A percentile compares a stretch with the other conserved stretches of the same genome.
phyloP scores from a whole-genome alignment of 2,329 filamentous ascomycete genomes.

The Phialophora chinensis region DNA sequence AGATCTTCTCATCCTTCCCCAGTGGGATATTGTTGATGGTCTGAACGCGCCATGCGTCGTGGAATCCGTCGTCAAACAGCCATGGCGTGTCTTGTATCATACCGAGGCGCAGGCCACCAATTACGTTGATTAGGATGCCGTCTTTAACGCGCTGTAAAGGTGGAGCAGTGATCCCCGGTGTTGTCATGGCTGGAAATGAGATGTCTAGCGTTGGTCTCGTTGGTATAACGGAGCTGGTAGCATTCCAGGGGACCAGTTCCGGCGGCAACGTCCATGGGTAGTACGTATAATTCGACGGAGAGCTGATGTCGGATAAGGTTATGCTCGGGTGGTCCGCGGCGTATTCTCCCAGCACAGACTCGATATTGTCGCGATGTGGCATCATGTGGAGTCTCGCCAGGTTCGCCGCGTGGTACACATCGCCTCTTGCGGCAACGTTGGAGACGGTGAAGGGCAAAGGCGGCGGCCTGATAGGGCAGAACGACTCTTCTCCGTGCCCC shows the following conservation, averaged over 20 bases:
- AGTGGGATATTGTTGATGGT: slow-evolving; percentile 81
- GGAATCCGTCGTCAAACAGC: slow-evolving; percentile 35
- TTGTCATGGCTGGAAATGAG: slow-evolving; percentile 65
- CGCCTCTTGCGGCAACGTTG: slow-evolving; percentile 75
- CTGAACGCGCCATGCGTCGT: slow-evolving; percentile 64
- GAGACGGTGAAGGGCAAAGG: slow-evolving; percentile 74
- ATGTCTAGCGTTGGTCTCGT: slow-evolving; percentile 74
- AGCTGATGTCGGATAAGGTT: slow-evolving; percentile 60
- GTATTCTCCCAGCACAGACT: slow-evolving; percentile 62
- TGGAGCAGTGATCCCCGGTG: slow-evolving; percentile 54
- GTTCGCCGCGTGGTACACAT: slow-evolving; percentile 87
- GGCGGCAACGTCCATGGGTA: slow-evolving; percentile 92
- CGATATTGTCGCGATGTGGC: slow-evolving; percentile 63
- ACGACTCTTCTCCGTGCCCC: slow-evolving; percentile 17
- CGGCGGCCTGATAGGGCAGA: slow-evolving; percentile 68
- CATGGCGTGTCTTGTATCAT: slow-evolving; percentile 56
- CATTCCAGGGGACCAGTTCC: slow-evolving; percentile 74
- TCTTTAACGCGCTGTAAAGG: slow-evolving; percentile 62
- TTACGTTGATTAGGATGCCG: slow-evolving; percentile 65
- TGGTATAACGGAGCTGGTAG: slow-evolving; percentile 74
- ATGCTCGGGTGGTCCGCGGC: slow-evolving; percentile 62
- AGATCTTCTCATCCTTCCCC: slow-evolving; percentile 85
- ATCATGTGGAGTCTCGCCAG: slow-evolving; percentile 81
- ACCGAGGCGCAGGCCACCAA: slow-evolving; percentile 63
- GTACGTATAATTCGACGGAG: slow-evolving; percentile 77